Conservation (phyloP, 805 yeast genomes). For the Nakazawaea ambrosiae region DNA sequence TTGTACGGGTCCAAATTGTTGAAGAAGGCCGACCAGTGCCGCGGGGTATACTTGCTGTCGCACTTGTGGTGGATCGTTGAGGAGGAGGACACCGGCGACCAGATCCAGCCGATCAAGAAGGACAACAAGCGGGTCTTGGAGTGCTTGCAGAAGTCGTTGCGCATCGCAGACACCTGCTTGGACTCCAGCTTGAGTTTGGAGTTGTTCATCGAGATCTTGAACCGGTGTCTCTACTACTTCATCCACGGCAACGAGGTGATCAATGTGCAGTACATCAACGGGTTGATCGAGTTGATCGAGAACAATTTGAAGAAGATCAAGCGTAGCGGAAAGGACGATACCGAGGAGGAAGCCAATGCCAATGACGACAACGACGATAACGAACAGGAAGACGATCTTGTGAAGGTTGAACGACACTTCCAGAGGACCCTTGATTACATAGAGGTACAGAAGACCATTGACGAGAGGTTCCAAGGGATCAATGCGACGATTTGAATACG, state of each 20-base stretch:
- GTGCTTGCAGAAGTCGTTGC: constrained; percentile 78
- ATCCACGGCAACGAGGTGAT: constrained; percentile 72
- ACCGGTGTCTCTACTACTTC: constrained; percentile 78
- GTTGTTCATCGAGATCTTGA: constrained; percentile 83
- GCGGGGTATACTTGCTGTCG: constrained; percentile 80
- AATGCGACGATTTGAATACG: neutral
- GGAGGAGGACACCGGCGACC: constrained; percentile 20
- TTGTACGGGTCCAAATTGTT: constrained; percentile 81
- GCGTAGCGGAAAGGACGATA: constrained; percentile 14
- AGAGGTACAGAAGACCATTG: constrained; percentile 57
- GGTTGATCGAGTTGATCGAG: constrained; percentile 75
- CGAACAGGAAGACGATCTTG: constrained; percentile 20
- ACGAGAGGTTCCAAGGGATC: constrained; percentile 59
- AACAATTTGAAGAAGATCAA: constrained; percentile 49
- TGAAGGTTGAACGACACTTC: constrained; percentile 47
- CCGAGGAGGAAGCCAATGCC: constrained; percentile 15
- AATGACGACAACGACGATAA: constrained; percentile 15
- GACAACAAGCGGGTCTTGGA: constrained; percentile 76
- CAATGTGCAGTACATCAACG: constrained; percentile 71
- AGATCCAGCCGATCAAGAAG: constrained; percentile 25
- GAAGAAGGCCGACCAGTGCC: constrained; percentile 91
- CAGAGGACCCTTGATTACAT: constrained; percentile 69
- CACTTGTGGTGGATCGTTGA: constrained; percentile 94
- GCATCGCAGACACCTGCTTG: constrained; percentile 93
- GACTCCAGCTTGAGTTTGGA: constrained; percentile 69